These are phyloP conservation scores for Trypanosoma cruzi DNA, from an alignment of 208 protist genomes.

Conservation along the genomic window DNA sequence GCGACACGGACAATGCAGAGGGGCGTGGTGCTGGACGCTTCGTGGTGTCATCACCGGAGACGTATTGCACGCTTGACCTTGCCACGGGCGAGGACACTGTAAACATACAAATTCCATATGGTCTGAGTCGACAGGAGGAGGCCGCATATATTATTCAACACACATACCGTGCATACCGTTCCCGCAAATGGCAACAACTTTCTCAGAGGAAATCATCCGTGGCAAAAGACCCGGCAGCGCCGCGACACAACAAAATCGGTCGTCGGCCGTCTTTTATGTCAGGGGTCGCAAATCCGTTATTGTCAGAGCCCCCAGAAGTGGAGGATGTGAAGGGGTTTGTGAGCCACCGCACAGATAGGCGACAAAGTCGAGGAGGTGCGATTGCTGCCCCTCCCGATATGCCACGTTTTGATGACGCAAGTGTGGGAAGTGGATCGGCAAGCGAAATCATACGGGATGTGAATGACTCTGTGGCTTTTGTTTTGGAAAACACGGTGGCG, in stretches of 20 bases:
- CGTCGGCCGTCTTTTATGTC: neutral
- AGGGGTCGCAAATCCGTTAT: neutral
- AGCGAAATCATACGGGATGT: neutral
- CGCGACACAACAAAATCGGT: neutral
- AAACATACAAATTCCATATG: conserved; percentile 27
- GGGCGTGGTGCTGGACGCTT: neutral
- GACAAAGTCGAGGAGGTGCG: neutral
- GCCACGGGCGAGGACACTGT: conserved; percentile 19
- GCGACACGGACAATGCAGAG: neutral
- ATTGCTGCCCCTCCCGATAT: neutral
- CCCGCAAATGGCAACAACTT: conserved; percentile 26
- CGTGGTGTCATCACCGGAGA: neutral
- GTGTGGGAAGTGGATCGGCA: neutral
- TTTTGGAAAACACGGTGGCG: neutral
- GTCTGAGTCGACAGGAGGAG: conserved; percentile 37
- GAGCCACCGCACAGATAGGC: neutral
- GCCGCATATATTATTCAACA: conserved; percentile 74
- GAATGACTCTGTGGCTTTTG: neutral
- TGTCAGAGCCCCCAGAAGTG: no score
- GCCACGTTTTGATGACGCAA: conserved; percentile 1
- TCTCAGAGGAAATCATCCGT: no score
- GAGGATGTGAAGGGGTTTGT: neutral
- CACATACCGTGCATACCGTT: conserved; percentile 38
- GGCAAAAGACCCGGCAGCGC: neutral
- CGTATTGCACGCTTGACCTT: neutral